Evolutionary conservation across 176 grass and related monocot species (phyloP).

Genomic region (Oryza longistaminata): DNA sequence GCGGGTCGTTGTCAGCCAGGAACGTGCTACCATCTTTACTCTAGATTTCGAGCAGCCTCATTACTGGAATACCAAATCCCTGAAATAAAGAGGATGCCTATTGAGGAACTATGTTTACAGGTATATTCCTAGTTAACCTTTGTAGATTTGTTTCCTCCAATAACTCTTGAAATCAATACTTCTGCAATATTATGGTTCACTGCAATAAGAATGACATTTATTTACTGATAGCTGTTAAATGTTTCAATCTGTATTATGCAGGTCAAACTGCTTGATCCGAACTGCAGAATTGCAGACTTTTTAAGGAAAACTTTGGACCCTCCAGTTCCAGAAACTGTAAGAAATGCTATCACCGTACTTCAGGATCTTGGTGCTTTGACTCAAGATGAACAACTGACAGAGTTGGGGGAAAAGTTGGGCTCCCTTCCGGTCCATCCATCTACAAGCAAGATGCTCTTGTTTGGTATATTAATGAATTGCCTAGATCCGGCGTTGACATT

Average conservation of each 20-base stretch:
- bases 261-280: slow-evolving; percentile 87
- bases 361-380: slow-evolving; percentile 92
- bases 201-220: slow-evolving; percentile 5
- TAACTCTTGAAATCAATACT: slow-evolving; percentile 9
- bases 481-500: slow-evolving; percentile 91
- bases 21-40: slow-evolving; percentile 93
- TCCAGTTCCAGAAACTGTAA: slow-evolving; percentile 72
- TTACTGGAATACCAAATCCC: slow-evolving; percentile 80
- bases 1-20: slow-evolving; percentile 92
- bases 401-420: slow-evolving; percentile 82
- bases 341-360: slow-evolving; percentile 78
- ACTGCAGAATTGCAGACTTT: slow-evolving; percentile 71
- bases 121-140: slow-evolving; percentile 42
- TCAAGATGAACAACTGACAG: slow-evolving; percentile 71
- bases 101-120: slow-evolving; percentile 97
- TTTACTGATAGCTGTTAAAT: slow-evolving; percentile 30
- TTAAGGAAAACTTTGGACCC: slow-evolving; percentile 90
- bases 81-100: slow-evolving; percentile 97
- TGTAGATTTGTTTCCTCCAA: slow-evolving; percentile 17
- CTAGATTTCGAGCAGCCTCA: slow-evolving; percentile 75
- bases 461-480: slow-evolving; percentile 94
- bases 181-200: slow-evolving; percentile 9
- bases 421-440: slow-evolving; percentile 92
- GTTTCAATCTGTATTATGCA: slow-evolving; percentile 42
- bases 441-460: slow-evolving; percentile 94